These are phyloP conservation scores for Tephrocybe sp. DNA, from an alignment of 768 basidiomycete genomes.

Conservation along the genomic window DNA sequence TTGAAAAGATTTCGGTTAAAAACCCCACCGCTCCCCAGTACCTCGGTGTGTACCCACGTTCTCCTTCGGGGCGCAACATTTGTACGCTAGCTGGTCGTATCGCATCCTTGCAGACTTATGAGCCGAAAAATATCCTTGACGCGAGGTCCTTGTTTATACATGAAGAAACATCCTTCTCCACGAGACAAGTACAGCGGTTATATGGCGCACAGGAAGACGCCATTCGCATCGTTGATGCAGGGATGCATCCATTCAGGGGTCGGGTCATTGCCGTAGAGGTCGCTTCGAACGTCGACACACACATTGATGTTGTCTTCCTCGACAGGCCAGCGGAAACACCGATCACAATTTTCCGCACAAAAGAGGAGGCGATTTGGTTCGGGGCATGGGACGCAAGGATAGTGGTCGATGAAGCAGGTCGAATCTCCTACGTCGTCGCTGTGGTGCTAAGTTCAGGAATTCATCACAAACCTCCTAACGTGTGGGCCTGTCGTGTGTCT, in stretches of 20 bases:
- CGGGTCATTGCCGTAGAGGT: conserved; percentile 30
- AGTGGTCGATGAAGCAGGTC: conserved; percentile 19
- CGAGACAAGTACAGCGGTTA: conserved; percentile 11
- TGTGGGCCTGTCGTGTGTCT: conserved; percentile 28
- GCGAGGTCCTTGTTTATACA: conserved; percentile 25
- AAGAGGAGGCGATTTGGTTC: conserved; percentile 34
- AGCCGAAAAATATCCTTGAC: conserved; percentile 27
- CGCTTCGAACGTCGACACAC: conserved; percentile 39
- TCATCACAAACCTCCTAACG: conserved; percentile 32
- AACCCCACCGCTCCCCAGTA: conserved; percentile 14
- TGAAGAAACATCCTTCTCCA: background rate
- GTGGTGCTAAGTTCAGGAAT: conserved; percentile 32
- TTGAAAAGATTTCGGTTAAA: conserved; percentile 24
- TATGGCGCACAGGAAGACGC: conserved; percentile 30
- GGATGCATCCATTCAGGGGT: conserved; percentile 9
- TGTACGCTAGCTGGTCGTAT: conserved; percentile 28
- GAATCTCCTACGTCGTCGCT: conserved; percentile 25
- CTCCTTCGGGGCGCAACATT: conserved; percentile 30
- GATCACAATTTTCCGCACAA: conserved; percentile 28
- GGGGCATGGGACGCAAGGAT: conserved; percentile 33
- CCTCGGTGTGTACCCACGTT: conserved; percentile 29
- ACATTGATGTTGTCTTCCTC: conserved; percentile 31
- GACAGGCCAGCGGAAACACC: conserved; percentile 9
- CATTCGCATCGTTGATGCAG: conserved; percentile 34
- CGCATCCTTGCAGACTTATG: conserved; percentile 28